Evolutionary conservation across 495 filamentous ascomycete genomes (phyloP).

Genomic region (Neurospora sp.): DNA sequence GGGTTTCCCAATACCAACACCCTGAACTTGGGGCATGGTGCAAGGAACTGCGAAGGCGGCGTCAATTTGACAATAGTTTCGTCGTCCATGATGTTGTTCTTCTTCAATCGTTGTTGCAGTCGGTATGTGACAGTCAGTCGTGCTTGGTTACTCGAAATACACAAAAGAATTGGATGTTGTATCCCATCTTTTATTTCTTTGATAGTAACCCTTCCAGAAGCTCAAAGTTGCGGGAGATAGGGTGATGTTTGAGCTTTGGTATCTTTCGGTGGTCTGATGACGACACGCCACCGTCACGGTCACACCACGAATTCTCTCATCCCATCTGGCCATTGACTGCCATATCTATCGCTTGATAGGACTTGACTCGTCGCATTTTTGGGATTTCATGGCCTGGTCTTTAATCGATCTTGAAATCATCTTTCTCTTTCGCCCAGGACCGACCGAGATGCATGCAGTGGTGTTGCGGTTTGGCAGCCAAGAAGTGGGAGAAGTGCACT

Average conservation of each 20-base stretch:
- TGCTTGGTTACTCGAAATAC: neutral
- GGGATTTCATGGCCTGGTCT: neutral
- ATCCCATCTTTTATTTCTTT: neutral
- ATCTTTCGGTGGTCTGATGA: constrained; percentile 11
- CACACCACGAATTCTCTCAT: neutral
- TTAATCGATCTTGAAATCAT: neutral
- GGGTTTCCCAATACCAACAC: constrained; percentile 20
- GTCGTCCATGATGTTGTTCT: neutral
- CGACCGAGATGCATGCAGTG: neutral
- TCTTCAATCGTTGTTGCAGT: neutral
- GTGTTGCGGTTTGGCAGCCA: neutral
- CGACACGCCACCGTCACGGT: constrained; percentile 10
- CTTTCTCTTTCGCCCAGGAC: neutral
- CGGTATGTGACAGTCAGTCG: neutral
- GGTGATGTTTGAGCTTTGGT: neutral
- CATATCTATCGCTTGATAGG: neutral
- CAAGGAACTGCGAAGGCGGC: constrained; percentile 11
- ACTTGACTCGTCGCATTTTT: neutral
- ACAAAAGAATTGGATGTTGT: neutral
- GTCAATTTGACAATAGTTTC: constrained; percentile 3
- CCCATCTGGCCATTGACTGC: neutral
- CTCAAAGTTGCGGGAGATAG: neutral
- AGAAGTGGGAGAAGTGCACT: neutral
- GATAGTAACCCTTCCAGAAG: neutral
- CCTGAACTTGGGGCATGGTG: constrained; percentile 17